Evolutionary conservation across 805 yeast species (phyloP), one percentile per base, ranked within the genome.

Genomic region (Kazachstania martiniae): DNA sequence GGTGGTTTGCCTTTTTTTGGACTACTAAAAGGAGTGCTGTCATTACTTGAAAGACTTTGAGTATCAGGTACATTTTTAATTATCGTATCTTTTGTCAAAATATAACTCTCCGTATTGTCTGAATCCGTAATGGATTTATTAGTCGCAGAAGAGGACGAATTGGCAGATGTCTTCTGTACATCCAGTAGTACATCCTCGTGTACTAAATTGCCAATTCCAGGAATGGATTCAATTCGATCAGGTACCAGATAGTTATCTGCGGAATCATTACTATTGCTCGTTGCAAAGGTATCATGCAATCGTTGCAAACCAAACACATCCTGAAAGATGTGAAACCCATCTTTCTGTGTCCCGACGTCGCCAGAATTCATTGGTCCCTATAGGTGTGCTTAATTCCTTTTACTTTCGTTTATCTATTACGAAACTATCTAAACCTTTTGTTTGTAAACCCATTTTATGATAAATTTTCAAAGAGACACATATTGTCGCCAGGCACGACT

Each of bases 31-130:
- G 54, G 53, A 8, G 52, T 46, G 16, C 28, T 37, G 22, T 53
- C 58, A 9, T 33, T 41, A 35, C 56, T 47, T 15, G 55, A 38
- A 25, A 52, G 19, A 33, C 54, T 49, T 28, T 42, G 46, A 3
- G 58, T 47, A 29, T 53, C 59, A 9, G 59, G 49, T 3, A 53
- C 49, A 8, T 42, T 40, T 32, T 44, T 41, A 17, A 53, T 47
- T 13, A 40, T 41, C 1, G 54, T 41, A 16, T 39, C 40, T 10
- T 45, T 41, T 5, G 46, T 36, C 21, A 53, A 4, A 9, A 33
- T 26, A 17, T 23, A 29, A 14, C 26, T 24, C 7, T 19, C 17
- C 8, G 19, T 8, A 8, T 5, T 9, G 3, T 4, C 2, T 3
- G 10, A 8, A 18, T 28, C 23, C 14, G 16, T 21, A 21, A 21